Percentiles rank a stretch among this genome's conserved stretches.
These are phyloP conservation scores for Aphelidium insulamus DNA, from an alignment of 371 early-diverging fungal genomes.

Conservation along the genomic window DNA sequence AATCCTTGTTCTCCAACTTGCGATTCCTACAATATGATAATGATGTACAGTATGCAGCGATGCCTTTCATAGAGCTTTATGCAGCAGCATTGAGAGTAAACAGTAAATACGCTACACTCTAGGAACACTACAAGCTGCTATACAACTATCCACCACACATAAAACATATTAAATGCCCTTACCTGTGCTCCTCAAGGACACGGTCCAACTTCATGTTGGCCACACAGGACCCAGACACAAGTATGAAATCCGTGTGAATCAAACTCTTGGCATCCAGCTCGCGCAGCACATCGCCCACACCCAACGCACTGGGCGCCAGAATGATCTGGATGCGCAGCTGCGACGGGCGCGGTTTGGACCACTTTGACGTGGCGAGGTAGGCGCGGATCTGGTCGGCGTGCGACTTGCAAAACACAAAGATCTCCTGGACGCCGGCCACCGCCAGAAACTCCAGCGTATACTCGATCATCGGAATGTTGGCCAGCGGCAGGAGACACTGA, in stretches of 20 bases:
- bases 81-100: too few species aligned
- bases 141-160: too few species aligned
- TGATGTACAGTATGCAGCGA: not conserved
- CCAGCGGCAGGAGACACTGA: conserved; percentile 75
- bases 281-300: conserved; percentile 84
- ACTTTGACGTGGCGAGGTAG: conserved; percentile 53
- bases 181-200: conserved; percentile 53
- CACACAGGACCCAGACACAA: conserved; percentile 73
- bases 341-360: conserved; percentile 28
- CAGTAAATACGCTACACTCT: too few species aligned
- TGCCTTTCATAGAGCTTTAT: too few species aligned
- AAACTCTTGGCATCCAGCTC: conserved; percentile 64
- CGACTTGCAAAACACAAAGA: conserved; percentile 59
- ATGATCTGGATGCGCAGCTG: conserved; percentile 45
- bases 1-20: conserved; percentile 42
- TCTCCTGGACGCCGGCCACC: conserved; percentile 56
- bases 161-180: conserved; percentile 6
- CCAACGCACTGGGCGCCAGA: conserved; percentile 45
- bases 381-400: conserved; percentile 58
- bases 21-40: conserved; percentile 11
- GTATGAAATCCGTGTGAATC: conserved; percentile 67
- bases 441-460: conserved; percentile 80
- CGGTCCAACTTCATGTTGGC: conserved; percentile 61
- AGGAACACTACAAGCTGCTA: too few species aligned
- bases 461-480: conserved; percentile 83